Conservation (phyloP, 2,329 filamentous ascomycete genomes). For the Colletotrichum lentis region DNA sequence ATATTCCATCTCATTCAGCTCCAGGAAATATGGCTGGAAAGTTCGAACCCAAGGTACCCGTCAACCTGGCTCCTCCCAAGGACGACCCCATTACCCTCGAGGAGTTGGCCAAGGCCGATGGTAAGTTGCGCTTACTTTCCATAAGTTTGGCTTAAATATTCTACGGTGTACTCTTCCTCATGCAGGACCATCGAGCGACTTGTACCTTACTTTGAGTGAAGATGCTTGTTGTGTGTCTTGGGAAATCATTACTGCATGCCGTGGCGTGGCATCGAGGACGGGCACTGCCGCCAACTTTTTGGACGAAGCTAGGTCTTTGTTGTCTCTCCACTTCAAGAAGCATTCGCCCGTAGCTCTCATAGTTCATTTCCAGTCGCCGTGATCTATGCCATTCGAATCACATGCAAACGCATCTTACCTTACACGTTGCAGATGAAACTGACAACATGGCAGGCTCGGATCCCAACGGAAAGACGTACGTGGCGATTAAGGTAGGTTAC, state of each 20-base stretch:
- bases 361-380: background rate
- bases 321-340: background rate
- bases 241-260: too few species aligned
- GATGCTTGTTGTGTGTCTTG: background rate
- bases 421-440: background rate
- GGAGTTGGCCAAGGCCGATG: slow-evolving; percentile 81
- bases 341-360: too few species aligned
- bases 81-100: slow-evolving; percentile 84
- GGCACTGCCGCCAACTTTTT: background rate
- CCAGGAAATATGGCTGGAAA: slow-evolving; percentile 63
- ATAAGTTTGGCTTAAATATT: background rate
- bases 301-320: background rate
- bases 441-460: slow-evolving; percentile 26
- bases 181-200: background rate
- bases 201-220: background rate
- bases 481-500: slow-evolving; percentile 70
- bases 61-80: slow-evolving; percentile 83
- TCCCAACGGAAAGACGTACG: slow-evolving; percentile 54
- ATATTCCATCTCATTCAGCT: slow-evolving; percentile 22
- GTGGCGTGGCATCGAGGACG: background rate
- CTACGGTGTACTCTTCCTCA: background rate
- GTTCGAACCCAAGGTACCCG: slow-evolving; percentile 81
- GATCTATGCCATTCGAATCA: background rate
- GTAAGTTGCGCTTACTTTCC: slow-evolving; percentile 60
- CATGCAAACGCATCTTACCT: background rate